Percentiles rank a stretch among this genome's conserved stretches.
These are phyloP conservation scores for Colletotrichum costaricense DNA, from an alignment of 2,329 filamentous ascomycete species.

Conservation along the genomic window DNA sequence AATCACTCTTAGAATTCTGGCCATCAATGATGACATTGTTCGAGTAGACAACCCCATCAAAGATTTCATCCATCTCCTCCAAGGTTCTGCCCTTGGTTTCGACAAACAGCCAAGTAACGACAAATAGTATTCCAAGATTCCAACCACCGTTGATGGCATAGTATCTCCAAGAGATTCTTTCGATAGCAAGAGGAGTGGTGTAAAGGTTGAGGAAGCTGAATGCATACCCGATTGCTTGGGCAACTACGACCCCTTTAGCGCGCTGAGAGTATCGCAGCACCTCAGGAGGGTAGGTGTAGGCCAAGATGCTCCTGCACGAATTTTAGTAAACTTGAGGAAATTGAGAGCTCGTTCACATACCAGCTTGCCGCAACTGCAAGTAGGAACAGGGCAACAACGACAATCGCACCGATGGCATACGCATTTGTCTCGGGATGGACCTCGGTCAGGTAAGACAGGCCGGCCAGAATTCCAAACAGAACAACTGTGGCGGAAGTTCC, in stretches of 20 bases:
- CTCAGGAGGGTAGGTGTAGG: too few relatives aligned
- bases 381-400: constrained; percentile 10
- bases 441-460: background rate
- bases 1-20: background rate
- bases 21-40: background rate
- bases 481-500: too few relatives aligned
- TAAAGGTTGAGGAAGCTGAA: constrained; percentile 9
- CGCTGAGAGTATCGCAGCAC: too few relatives aligned
- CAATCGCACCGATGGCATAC: background rate
- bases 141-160: background rate
- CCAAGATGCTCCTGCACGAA: too few relatives aligned
- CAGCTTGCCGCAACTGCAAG: constrained; percentile 8
- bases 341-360: background rate
- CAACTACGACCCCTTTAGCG: background rate
- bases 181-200: constrained; percentile 8
- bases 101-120: background rate
- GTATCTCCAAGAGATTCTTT: constrained; percentile 1
- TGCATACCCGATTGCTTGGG: constrained; percentile 3
- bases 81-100: background rate
- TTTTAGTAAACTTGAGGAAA: too few relatives aligned
- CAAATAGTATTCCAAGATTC: background rate
- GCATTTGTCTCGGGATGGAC: background rate
- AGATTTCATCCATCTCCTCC: background rate
- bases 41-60: background rate
- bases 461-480: too few relatives aligned